phyloP scores from a whole-genome alignment of 1,139 yeast species.

The Candida frijolesensis region DNA sequence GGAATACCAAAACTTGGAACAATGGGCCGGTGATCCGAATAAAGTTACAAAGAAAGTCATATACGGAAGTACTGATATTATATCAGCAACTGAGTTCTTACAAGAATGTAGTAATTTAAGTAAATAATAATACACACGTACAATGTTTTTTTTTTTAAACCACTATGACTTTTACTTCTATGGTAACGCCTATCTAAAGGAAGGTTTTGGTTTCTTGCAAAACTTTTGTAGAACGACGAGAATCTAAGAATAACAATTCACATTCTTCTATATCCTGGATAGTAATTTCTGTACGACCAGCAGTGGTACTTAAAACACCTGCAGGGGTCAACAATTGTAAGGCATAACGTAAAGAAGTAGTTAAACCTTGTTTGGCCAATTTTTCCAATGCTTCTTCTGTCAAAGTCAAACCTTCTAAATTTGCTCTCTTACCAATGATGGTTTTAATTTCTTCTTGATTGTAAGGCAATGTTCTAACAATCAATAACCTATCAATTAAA shows the following conservation, averaged over 20 bases:
- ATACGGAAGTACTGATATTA: constrained; percentile 85
- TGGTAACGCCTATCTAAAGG: constrained; percentile 28
- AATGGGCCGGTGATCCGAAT: constrained; percentile 61
- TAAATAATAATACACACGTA: constrained; percentile 2
- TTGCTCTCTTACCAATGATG: constrained; percentile 80
- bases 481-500: constrained; percentile 84
- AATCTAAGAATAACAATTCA: constrained; percentile 82
- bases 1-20: constrained; percentile 92
- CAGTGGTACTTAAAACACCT: constrained; percentile 74
- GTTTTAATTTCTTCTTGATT: constrained; percentile 77
- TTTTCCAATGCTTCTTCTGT: constrained; percentile 68
- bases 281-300: constrained; percentile 71
- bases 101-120: constrained; percentile 70
- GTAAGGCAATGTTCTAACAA: constrained; percentile 90
- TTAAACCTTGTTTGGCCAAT: constrained; percentile 70
- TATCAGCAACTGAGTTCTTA: constrained; percentile 77
- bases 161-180: background rate
- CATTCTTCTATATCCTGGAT: constrained; percentile 84
- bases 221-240: constrained; percentile 79
- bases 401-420: constrained; percentile 69
- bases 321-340: constrained; percentile 91
- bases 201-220: constrained; percentile 59
- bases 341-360: constrained; percentile 86
- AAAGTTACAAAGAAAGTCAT: constrained; percentile 50
- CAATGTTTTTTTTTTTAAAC: background rate